phyloP scores from a whole-genome alignment of 306 rosid genomes.

The Cucurbita ficifolia region DNA sequence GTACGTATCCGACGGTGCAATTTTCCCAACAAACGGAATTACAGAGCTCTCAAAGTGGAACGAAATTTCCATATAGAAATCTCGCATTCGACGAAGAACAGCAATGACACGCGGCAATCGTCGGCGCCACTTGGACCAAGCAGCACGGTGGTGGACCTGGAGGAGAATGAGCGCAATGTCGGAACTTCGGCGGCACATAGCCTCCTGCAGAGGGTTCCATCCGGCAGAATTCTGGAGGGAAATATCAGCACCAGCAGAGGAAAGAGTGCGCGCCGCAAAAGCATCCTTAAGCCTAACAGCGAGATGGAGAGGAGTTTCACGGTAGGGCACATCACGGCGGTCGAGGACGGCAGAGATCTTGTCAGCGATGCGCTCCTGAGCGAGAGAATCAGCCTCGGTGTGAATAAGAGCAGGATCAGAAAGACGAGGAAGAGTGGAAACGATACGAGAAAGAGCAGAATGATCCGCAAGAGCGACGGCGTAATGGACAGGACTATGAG shows the following conservation, averaged over 20 bases:
- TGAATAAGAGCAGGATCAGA: slow-evolving; percentile 49
- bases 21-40: slow-evolving; percentile 75
- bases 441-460: slow-evolving; percentile 38
- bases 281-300: slow-evolving; percentile 63
- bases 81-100: slow-evolving; percentile 77
- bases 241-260: slow-evolving; percentile 69
- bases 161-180: slow-evolving; percentile 54
- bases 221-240: slow-evolving; percentile 76
- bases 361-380: slow-evolving; percentile 68
- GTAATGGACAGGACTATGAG: slow-evolving; percentile 68
- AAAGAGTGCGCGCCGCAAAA: slow-evolving; percentile 32
- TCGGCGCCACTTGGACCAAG: slow-evolving; percentile 94
- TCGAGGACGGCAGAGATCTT: slow-evolving; percentile 48
- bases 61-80: slow-evolving; percentile 96
- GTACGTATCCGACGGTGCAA: slow-evolving; percentile 90
- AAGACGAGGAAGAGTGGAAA: slow-evolving; percentile 52
- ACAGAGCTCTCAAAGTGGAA: slow-evolving; percentile 90
- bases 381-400: slow-evolving; percentile 62
- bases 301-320: slow-evolving; percentile 88
- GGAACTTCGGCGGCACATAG: slow-evolving; percentile 67
- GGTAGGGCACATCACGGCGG: slow-evolving; percentile 74
- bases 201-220: slow-evolving; percentile 81
- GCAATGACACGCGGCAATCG: slow-evolving; percentile 68
- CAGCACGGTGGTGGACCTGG: slow-evolving; percentile 63
- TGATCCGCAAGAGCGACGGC: slow-evolving; percentile 55